Conservation (phyloP, 345 rosid genomes). For the Salix brachista region DNA sequence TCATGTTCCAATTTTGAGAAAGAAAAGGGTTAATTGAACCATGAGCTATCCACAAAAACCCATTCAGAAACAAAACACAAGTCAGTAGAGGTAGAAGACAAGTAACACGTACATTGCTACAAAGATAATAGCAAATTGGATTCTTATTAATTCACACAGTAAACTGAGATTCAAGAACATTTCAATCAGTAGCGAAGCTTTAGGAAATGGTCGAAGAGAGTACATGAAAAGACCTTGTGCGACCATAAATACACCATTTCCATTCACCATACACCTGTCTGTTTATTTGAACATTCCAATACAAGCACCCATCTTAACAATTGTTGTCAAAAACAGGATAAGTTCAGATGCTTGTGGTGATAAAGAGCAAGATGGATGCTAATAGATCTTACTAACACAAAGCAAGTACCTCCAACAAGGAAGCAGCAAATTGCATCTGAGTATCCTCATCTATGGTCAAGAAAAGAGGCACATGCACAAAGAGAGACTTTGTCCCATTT, state of each 20-base stretch:
- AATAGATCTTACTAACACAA: conserved; percentile 36
- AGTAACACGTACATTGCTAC: neutral
- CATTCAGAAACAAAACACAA: neutral
- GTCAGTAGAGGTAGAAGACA: neutral
- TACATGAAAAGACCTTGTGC: conserved; percentile 16
- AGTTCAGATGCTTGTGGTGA: conserved; percentile 10
- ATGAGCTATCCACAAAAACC: neutral
- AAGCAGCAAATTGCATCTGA: conserved; percentile 82
- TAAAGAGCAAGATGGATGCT: conserved; percentile 15
- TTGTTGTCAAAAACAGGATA: conserved; percentile 14
- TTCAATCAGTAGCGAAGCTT: neutral
- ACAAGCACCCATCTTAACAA: conserved; percentile 18
- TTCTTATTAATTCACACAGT: conserved; percentile 28
- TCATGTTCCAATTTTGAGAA: neutral
- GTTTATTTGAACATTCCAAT: conserved; percentile 32
- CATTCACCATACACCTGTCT: conserved; percentile 23
- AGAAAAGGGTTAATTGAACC: neutral
- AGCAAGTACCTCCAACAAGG: conserved; percentile 88
- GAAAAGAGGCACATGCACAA: conserved; percentile 96
- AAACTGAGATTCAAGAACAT: conserved; percentile 18
- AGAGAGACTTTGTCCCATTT: conserved; percentile 68
- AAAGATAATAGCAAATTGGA: conserved; percentile 7
- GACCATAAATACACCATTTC: conserved; percentile 8
- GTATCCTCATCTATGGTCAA: conserved; percentile 79
- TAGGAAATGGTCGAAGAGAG: conserved; percentile 8